These are phyloP conservation scores for Jamesozyma gamospora DNA, from an alignment of 805 yeast genomes.

Conservation along the genomic window DNA sequence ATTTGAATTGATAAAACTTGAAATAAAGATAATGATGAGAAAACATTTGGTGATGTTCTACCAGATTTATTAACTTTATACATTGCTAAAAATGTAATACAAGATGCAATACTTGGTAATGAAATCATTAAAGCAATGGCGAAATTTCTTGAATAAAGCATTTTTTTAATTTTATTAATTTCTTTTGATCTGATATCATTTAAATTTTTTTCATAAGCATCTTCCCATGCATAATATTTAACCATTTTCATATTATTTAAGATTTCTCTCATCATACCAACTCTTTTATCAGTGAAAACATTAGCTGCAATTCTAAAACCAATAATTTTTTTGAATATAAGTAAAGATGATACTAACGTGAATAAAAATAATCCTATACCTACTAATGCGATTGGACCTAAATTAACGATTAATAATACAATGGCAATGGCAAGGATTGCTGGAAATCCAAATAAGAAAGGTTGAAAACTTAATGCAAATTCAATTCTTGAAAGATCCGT, in stretches of 20 bases:
- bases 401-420: slow-evolving; percentile 51
- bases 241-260: slow-evolving; percentile 70
- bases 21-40: slow-evolving; percentile 62
- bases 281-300: slow-evolving; percentile 64
- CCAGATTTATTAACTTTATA: slow-evolving; percentile 34
- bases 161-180: slow-evolving; percentile 46
- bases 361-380: slow-evolving; percentile 53
- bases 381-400: slow-evolving; percentile 64
- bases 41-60: slow-evolving; percentile 50
- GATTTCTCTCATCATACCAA: slow-evolving; percentile 67
- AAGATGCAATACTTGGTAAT: slow-evolving; percentile 61
- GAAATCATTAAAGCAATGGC: slow-evolving; percentile 57
- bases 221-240: slow-evolving; percentile 88
- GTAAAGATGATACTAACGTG: slow-evolving; percentile 33
- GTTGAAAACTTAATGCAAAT: slow-evolving; percentile 60
- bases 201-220: slow-evolving; percentile 55
- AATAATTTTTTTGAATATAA: slow-evolving; percentile 43
- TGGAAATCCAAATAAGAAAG: slow-evolving; percentile 55
- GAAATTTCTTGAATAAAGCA: slow-evolving; percentile 57
- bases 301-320: slow-evolving; percentile 48
- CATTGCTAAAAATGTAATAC: slow-evolving; percentile 44
- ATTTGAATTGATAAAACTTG: slow-evolving; percentile 51
- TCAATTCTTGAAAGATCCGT: slow-evolving; percentile 77
- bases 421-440: slow-evolving; percentile 52
- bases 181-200: slow-evolving; percentile 49